A percentile compares a stretch with the other conserved stretches of the same genome.
These are phyloP conservation scores for Aspergillus latus DNA, from an alignment of 2,329 filamentous ascomycete genomes.

Conservation along the genomic window DNA sequence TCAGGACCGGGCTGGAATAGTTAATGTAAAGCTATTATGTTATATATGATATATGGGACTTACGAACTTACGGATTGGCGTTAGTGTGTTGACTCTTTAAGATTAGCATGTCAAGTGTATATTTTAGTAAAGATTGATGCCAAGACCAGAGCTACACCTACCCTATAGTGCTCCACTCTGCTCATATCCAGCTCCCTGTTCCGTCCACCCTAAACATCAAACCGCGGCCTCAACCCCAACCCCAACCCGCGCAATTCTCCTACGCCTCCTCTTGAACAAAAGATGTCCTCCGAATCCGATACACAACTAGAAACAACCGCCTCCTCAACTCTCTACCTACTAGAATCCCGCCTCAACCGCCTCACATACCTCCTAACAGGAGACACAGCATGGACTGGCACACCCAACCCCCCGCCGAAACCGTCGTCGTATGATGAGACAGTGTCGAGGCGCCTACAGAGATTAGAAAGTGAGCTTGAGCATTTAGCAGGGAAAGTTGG, in stretches of 20 bases:
- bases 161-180: neutral
- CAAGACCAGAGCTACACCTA: neutral
- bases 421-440: slow-evolving; percentile 40
- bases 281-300: slow-evolving; percentile 25
- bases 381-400: slow-evolving; percentile 41
- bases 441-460: slow-evolving; percentile 40
- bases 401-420: slow-evolving; percentile 34
- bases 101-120: neutral
- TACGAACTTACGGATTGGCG: neutral
- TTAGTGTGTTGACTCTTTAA: neutral
- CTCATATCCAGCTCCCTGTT: neutral
- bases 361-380: slow-evolving; percentile 48
- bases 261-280: slow-evolving; percentile 4
- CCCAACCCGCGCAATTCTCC: neutral
- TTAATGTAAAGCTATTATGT: neutral
- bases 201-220: neutral
- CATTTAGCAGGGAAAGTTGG: slow-evolving; percentile 39
- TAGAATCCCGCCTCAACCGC: slow-evolving; percentile 45
- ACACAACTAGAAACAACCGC: slow-evolving; percentile 38
- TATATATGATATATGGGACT: neutral
- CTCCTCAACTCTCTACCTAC: slow-evolving; percentile 44
- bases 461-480: slow-evolving; percentile 40
- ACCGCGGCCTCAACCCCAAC: neutral
- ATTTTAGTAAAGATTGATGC: neutral
- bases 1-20: slow-evolving; percentile 4